Conservation (phyloP, 352 stramenopile genomes). For the Phytopythium vexans region DNA sequence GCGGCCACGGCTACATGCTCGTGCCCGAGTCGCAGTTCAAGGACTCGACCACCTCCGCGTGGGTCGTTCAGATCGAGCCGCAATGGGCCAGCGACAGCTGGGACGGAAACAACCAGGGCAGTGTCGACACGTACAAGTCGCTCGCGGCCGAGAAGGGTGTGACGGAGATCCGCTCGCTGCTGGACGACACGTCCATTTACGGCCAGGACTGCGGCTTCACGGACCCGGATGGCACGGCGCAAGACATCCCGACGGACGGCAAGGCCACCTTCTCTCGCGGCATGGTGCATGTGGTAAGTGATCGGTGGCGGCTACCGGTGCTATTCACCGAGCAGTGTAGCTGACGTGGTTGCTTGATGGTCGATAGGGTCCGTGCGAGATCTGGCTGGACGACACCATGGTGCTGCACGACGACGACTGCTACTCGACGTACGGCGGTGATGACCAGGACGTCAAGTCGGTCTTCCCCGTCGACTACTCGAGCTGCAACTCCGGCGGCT, state of each 20-base stretch:
- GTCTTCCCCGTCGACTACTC: constrained; percentile 40
- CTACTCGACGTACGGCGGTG: constrained; percentile 25
- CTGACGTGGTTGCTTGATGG: background rate
- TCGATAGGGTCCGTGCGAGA: constrained; percentile 25
- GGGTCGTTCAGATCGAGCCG: constrained; percentile 31
- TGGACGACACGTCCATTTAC: constrained; percentile 33
- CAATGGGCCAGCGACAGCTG: constrained; percentile 21
- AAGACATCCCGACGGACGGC: constrained; percentile 29
- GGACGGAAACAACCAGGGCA: constrained; percentile 30
- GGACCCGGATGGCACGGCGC: constrained; percentile 22
- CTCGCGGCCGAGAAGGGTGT: constrained; percentile 29
- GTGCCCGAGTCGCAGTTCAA: constrained; percentile 28
- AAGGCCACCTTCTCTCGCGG: constrained; percentile 31
- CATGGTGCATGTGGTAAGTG: constrained; percentile 16
- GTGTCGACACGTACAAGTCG: constrained; percentile 17
- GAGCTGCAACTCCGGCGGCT: constrained; percentile 20
- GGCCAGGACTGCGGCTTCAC: constrained; percentile 35
- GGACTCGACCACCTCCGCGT: constrained; percentile 23
- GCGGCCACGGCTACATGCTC: constrained; percentile 32
- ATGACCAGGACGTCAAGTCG: constrained; percentile 36
- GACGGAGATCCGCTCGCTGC: constrained; percentile 25
- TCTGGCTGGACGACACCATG: constrained; percentile 37
- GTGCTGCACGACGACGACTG: constrained; percentile 31
- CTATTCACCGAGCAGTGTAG: background rate
- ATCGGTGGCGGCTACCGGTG: no score